Evolutionary conservation across 169 alveolate species (phyloP), one percentile per base, ranked within the genome.

Genomic region (Plasmodium yoelii): DNA sequence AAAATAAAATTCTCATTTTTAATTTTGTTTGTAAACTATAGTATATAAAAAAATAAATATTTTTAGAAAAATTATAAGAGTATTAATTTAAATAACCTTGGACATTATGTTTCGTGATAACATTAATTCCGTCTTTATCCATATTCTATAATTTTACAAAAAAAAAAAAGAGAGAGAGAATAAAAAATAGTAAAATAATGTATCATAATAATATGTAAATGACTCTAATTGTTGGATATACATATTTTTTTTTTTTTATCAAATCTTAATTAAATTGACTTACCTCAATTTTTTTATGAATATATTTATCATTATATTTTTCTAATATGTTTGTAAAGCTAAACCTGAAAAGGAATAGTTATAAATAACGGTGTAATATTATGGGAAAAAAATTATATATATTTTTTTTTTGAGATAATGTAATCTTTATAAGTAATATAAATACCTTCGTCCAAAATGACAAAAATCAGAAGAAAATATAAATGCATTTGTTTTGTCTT

Each of bases 381-480:
- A 7, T 13, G 7, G 7, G 7, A 19, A 65, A 7, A n/a, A 13
- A 46, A 1, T 26, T 26, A 42, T 15, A 26, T 18, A 19, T 1
- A n/a, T 6, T 1, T 5, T 0, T 8, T 10, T 55, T 19, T 10
- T 69, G 39, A 34, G 42, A 34, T 34, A 1, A 5, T 34, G 42
- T 1, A 56, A 87, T 55, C 0, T 22, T 22, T 22, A 22, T 22
- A 22, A 22, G 26, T 22, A 22, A 22, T 22, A 22, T 22, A 1
- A 22, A 22, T 74, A 96, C 96, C 97, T 92, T 59, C 69, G 63
- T 51, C 99, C 99, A 96, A 97, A 97, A 73, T 97, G 99, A 80
- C 99, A 97, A 87, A 97, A 97, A 74, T 97, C 99, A 42, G 97
- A 94, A 10, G 99, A 97, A 65, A 97, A 92, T 13, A 97, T 92